Evolutionary conservation across 2,329 filamentous ascomycete species (phyloP).

Genomic region (Coniochaeta sp.): DNA sequence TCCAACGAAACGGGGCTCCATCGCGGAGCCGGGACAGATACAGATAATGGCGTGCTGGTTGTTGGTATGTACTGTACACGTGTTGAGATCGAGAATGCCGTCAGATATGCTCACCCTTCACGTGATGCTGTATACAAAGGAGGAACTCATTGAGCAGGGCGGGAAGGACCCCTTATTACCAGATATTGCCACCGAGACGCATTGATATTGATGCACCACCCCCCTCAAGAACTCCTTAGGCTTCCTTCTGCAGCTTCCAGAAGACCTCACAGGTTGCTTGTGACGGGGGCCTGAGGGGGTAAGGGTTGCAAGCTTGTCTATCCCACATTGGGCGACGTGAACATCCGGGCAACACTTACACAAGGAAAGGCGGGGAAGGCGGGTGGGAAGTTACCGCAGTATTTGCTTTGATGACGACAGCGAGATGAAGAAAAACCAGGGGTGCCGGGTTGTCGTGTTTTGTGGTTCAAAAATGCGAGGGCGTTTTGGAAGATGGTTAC

Average conservation of each 20-base stretch:
- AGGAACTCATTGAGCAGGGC: not conserved
- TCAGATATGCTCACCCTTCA: not conserved
- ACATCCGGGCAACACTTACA: not conserved
- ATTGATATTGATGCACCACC: not conserved
- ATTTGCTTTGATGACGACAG: not conserved
- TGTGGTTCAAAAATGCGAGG: not conserved
- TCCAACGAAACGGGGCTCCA: not conserved
- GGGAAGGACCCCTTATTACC: not conserved
- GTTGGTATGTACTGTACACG: too few relatives aligned
- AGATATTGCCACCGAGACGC: not conserved
- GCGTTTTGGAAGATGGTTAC: not conserved
- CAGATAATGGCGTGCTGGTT: too few relatives aligned
- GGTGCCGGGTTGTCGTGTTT: not conserved
- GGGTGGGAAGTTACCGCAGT: not conserved
- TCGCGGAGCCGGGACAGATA: not conserved
- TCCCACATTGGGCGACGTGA: not conserved
- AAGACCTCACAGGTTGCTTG: not conserved
- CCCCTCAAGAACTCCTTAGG: not conserved
- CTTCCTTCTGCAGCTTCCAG: constrained; percentile 1
- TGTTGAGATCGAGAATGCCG: too few relatives aligned
- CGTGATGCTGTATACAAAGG: not conserved
- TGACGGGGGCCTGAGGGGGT: too few relatives aligned
- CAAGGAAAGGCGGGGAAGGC: not conserved
- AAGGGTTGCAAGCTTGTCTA: not conserved
- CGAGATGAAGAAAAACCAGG: not conserved